A percentile compares a stretch with the other conserved stretches of the same genome.
These are phyloP conservation scores for Calycina herbarum DNA, from an alignment of 2,329 filamentous ascomycete genomes.

Conservation along the genomic window DNA sequence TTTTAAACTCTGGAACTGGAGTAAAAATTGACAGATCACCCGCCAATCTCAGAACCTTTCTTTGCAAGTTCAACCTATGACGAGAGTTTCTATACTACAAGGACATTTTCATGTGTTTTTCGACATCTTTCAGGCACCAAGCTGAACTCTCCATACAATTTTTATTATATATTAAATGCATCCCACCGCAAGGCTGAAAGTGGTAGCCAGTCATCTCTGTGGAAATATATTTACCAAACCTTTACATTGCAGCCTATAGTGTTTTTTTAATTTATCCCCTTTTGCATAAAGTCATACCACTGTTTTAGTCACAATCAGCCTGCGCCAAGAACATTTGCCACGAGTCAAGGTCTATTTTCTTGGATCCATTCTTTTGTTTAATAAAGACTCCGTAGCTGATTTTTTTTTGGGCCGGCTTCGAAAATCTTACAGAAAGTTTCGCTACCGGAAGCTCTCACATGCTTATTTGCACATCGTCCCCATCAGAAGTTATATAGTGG, in stretches of 20 bases:
- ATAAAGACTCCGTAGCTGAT: not conserved
- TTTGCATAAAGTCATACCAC: slow-evolving; percentile 12
- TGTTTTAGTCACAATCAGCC: slow-evolving; percentile 10
- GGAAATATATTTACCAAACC: not conserved
- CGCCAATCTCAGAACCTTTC: too few species aligned
- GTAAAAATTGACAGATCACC: too few species aligned
- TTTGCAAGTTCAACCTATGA: too few species aligned
- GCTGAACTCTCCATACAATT: too few species aligned
- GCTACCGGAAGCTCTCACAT: too few species aligned
- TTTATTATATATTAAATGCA: slow-evolving; percentile 2
- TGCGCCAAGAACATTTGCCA: slow-evolving; percentile 11
- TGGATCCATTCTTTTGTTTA: not conserved
- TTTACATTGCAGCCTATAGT: slow-evolving; percentile 10
- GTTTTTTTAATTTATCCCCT: slow-evolving; percentile 1
- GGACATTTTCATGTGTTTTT: too few species aligned
- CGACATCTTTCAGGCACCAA: too few species aligned
- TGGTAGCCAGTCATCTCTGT: not conserved
- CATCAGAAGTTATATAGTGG: not conserved
- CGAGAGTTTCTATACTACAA: too few species aligned
- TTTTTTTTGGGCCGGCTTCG: not conserved
- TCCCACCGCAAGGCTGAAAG: not conserved
- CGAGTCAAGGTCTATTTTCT: slow-evolving; percentile 2
- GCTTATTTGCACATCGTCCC: not conserved
- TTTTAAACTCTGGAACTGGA: not conserved
- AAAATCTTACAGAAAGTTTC: not conserved